Evolutionary conservation across 139 green algal genomes (phyloP).

Genomic region (Pleodorina starrii): DNA sequence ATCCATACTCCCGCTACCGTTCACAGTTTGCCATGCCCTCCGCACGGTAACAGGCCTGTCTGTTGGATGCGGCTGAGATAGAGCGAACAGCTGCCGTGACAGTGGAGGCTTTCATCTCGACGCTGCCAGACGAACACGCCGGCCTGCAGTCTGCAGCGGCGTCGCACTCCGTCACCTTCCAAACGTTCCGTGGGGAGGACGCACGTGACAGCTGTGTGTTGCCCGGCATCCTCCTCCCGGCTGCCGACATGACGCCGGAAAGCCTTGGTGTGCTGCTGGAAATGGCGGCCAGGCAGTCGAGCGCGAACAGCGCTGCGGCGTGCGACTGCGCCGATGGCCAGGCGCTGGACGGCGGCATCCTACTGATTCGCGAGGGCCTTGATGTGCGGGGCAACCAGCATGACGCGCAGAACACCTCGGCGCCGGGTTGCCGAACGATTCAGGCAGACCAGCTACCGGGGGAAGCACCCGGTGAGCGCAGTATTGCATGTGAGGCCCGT

Average conservation of each 20-base stretch:
- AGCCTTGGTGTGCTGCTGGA: neutral
- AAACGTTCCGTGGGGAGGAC: neutral
- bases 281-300: neutral
- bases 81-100: neutral
- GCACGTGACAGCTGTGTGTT: constrained; percentile 15
- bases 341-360: neutral
- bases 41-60: neutral
- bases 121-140: neutral
- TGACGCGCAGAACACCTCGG: too few relatives aligned
- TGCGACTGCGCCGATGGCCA: too few relatives aligned
- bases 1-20: too few relatives aligned
- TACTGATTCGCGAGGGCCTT: constrained; percentile 7
- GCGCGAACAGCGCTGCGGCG: too few relatives aligned
- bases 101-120: constrained; percentile 3
- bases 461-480: neutral
- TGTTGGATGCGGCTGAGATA: neutral
- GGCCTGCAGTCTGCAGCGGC: neutral
- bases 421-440: too few relatives aligned
- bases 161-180: neutral
- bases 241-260: neutral
- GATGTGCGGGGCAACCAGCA: neutral
- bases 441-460: neutral
- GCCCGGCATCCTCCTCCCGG: neutral
- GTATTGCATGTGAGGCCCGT: too few relatives aligned
- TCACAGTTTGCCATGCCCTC: too few relatives aligned